These are phyloP conservation scores for Phytophthora sp. DNA, from an alignment of 352 stramenopile species.

Conservation along the genomic window DNA sequence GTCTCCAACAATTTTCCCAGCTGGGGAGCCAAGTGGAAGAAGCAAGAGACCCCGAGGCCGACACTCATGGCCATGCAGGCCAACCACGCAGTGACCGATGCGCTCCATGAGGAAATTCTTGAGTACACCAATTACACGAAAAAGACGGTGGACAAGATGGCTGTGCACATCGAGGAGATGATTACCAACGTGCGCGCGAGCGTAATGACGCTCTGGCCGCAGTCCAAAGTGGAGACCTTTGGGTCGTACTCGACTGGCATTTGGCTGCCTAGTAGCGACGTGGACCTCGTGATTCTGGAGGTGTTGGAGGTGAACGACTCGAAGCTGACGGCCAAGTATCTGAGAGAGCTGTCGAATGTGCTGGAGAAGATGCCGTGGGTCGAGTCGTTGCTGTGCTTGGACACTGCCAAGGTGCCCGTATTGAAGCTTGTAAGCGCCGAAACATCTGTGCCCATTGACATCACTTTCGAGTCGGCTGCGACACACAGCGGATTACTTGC, in stretches of 20 bases:
- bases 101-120: slow-evolving; percentile 83
- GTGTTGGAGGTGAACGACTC: slow-evolving; percentile 73
- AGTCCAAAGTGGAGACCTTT: slow-evolving; percentile 82
- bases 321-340: slow-evolving; percentile 57
- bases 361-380: slow-evolving; percentile 78
- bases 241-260: slow-evolving; percentile 89
- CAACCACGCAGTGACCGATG: slow-evolving; percentile 40
- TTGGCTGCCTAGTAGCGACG: slow-evolving; percentile 87
- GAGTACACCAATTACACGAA: slow-evolving; percentile 80
- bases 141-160: slow-evolving; percentile 73
- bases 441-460: slow-evolving; percentile 84
- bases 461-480: slow-evolving; percentile 83
- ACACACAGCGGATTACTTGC: slow-evolving; percentile 86
- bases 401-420: slow-evolving; percentile 85
- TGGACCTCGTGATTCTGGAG: slow-evolving; percentile 85
- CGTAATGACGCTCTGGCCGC: slow-evolving; percentile 74
- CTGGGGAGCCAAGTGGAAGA: slow-evolving; percentile 40
- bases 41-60: slow-evolving; percentile 18
- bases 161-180: slow-evolving; percentile 85
- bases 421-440: slow-evolving; percentile 81
- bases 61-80: not conserved
- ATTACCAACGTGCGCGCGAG: slow-evolving; percentile 76
- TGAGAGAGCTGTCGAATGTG: slow-evolving; percentile 61
- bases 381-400: slow-evolving; percentile 80
- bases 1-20: slow-evolving; percentile 42